Evolutionary conservation across 345 rosid genomes (phyloP).

Genomic region (Microthlaspi erraticum): DNA sequence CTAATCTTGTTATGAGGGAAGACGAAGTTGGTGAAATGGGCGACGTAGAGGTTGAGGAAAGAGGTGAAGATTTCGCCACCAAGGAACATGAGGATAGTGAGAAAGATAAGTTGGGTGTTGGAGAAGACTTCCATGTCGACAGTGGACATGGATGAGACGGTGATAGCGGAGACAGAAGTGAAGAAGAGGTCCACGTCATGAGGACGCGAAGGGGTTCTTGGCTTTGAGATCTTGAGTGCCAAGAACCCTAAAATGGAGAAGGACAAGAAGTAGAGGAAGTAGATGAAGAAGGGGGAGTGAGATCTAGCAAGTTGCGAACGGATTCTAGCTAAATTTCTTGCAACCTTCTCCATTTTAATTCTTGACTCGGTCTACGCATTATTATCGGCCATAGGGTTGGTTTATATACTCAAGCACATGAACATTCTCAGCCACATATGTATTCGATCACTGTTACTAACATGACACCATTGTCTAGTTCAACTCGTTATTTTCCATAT

Average conservation of each 20-base stretch:
- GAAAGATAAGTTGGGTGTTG: conserved; percentile 57
- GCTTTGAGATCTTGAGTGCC: conserved; percentile 46
- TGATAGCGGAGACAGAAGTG: conserved; percentile 70
- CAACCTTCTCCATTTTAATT: conserved; percentile 31
- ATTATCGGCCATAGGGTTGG: not conserved
- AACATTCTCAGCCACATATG: conserved; percentile 18
- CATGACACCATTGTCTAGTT: too few species aligned
- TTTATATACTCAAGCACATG: conserved; percentile 27
- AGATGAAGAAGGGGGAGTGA: conserved; percentile 43
- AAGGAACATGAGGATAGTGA: conserved; percentile 58
- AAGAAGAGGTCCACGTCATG: conserved; percentile 62
- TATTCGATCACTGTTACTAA: too few species aligned
- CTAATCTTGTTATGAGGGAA: conserved; percentile 33
- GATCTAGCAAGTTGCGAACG: conserved; percentile 13
- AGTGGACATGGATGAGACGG: conserved; percentile 76
- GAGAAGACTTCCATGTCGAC: conserved; percentile 89
- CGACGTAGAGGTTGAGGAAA: conserved; percentile 44
- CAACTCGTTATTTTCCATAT: too few species aligned
- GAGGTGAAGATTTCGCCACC: conserved; percentile 80
- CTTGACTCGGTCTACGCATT: not conserved
- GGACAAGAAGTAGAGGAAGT: conserved; percentile 48
- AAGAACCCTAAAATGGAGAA: conserved; percentile 50
- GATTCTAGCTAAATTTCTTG: conserved; percentile 7
- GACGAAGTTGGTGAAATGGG: conserved; percentile 19
- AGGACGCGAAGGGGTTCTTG: conserved; percentile 49